Evolutionary conservation across 2,329 filamentous ascomycete genomes (phyloP), one percentile per base, ranked within the genome.

Genomic region (Diplodia mutila): DNA sequence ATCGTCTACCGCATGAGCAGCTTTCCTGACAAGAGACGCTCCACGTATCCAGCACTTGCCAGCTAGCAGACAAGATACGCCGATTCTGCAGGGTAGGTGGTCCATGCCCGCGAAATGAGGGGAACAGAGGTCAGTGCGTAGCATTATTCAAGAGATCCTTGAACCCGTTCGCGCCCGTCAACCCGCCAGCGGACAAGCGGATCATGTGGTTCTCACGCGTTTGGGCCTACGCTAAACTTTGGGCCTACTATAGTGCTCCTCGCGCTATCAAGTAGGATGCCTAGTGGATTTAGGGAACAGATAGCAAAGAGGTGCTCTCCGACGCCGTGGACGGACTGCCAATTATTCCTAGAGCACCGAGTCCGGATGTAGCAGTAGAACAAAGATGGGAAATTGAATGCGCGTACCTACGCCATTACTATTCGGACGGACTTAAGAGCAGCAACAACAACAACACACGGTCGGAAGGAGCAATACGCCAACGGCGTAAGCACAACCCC

Each of bases 71-170:
- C 29, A 46, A 63, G 59, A 51, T 27, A 51, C 59, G 59, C 59
- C 46, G 34, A 7, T 51, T 21, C 29, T 25, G 29, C 59, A 23
- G 18, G 27, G n/a, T 21, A n/a, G 59, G 46, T 63, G 59, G 59
- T 7, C 59, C 59, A 51, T 48, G 59, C 59, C 59, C 21, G 2
- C 29, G 59, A 63, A 51, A 63, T 63, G 59, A 63, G 59, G 46
- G 46, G 59, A 63, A 52, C 14, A n/a, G 42, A 51, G 59, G 59
- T 34, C 57, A 61, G 29, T 48, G 57, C 57, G 27, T 11, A 32
- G 39, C 18, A 37, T 37, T 12, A 32, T 29, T 18, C 37, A 12
- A 37, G 9, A 46, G 25, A 25, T 59, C 55, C 18, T 61, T 39
- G 6, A 48, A 27, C 25, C 29, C 29, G 29, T 32, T 32, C 29